phyloP scores from a whole-genome alignment of 768 basidiomycete genomes.

The Pleurotus citrinopileatus region DNA sequence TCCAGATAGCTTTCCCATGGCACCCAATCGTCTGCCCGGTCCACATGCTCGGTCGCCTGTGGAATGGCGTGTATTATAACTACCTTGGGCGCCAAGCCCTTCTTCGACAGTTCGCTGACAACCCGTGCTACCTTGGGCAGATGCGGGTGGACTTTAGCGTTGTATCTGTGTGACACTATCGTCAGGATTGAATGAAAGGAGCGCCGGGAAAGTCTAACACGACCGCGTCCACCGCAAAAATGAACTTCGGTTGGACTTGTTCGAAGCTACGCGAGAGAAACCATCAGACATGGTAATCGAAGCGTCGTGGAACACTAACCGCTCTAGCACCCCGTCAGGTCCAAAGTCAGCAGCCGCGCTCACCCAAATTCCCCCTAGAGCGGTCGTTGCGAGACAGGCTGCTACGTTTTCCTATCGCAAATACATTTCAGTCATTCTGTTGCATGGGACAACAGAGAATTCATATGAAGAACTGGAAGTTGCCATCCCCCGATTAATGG shows the following conservation, averaged over 20 bases:
- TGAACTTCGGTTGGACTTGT: slow-evolving; percentile 72
- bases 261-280: slow-evolving; percentile 47
- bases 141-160: slow-evolving; percentile 67
- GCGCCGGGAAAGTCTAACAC: slow-evolving; percentile 40
- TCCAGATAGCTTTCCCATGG: slow-evolving; percentile 53
- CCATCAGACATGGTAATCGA: slow-evolving; percentile 9
- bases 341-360: slow-evolving; percentile 83
- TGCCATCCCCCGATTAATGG: neutral
- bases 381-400: slow-evolving; percentile 64
- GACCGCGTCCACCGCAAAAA: slow-evolving; percentile 73
- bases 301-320: slow-evolving; percentile 33
- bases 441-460: neutral
- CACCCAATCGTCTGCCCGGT: slow-evolving; percentile 48
- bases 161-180: slow-evolving; percentile 46
- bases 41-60: slow-evolving; percentile 26
- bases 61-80: slow-evolving; percentile 53
- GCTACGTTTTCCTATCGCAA: slow-evolving; percentile 58
- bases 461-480: slow-evolving; percentile 1
- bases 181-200: slow-evolving; percentile 13
- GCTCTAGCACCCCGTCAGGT: slow-evolving; percentile 72
- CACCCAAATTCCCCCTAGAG: slow-evolving; percentile 69
- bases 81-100: slow-evolving; percentile 41
- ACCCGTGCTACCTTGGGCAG: slow-evolving; percentile 60
- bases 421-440: neutral
- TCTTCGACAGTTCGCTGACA: slow-evolving; percentile 45